phyloP scores from a whole-genome alignment of 805 yeast genomes.

The Yamadazyma laniorum region DNA sequence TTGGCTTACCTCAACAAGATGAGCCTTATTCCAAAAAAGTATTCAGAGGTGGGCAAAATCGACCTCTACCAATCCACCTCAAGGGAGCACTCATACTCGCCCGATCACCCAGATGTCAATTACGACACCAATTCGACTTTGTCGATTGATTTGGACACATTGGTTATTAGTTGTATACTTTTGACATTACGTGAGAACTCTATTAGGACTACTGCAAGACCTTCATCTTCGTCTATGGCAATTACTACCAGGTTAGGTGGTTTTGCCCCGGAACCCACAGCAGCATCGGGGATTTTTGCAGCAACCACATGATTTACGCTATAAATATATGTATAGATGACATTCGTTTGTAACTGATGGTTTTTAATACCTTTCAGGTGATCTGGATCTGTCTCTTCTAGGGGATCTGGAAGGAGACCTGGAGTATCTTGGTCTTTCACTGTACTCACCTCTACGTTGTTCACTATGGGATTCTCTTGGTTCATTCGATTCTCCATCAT shows the following conservation, averaged over 20 bases:
- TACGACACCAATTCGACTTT: slow-evolving; percentile 25
- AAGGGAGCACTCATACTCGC: neutral
- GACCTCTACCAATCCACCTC: slow-evolving; percentile 35
- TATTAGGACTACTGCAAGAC: slow-evolving; percentile 23
- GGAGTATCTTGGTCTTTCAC: slow-evolving; percentile 21
- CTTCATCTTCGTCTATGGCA: slow-evolving; percentile 10
- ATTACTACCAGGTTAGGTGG: slow-evolving; percentile 14
- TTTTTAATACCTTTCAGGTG: slow-evolving; percentile 28
- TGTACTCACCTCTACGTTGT: neutral
- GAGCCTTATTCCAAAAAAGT: slow-evolving; percentile 34
- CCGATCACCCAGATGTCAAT: slow-evolving; percentile 1
- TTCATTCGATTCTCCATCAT: slow-evolving; percentile 3
- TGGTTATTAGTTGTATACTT: slow-evolving; percentile 31
- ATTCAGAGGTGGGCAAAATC: slow-evolving; percentile 31
- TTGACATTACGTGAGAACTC: slow-evolving; percentile 32
- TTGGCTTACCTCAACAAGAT: slow-evolving; percentile 19
- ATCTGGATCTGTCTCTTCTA: slow-evolving; percentile 37
- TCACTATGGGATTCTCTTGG: slow-evolving; percentile 5
- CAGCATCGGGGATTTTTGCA: too few relatives aligned
- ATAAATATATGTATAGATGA: too few relatives aligned
- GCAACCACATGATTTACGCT: too few relatives aligned
- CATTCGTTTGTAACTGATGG: too few relatives aligned
- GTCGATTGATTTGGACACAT: slow-evolving; percentile 31
- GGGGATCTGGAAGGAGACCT: slow-evolving; percentile 39
- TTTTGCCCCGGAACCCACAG: neutral